These are phyloP conservation scores for Metschnikowia picachoensis DNA, from an alignment of 805 yeast genomes.

Conservation along the genomic window DNA sequence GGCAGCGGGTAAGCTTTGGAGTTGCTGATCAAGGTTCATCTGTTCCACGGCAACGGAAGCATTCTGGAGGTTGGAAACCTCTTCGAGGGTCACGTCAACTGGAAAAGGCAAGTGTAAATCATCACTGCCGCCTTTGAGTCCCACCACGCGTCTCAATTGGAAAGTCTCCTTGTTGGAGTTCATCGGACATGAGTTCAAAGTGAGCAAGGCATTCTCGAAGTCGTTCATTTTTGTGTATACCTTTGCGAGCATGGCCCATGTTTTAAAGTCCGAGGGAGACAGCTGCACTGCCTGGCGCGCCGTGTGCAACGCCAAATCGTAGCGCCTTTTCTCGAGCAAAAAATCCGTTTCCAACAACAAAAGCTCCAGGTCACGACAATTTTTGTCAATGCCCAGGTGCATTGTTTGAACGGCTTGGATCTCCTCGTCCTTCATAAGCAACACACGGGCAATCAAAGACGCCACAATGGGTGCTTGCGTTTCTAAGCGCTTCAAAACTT, in stretches of 20 bases:
- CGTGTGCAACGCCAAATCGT: conserved; percentile 54
- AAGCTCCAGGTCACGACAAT: conserved; percentile 54
- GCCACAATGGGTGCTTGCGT: conserved; percentile 53
- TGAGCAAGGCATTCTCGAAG: conserved; percentile 66
- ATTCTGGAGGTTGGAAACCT: conserved; percentile 65
- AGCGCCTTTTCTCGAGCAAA: conserved; percentile 48
- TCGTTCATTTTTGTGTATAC: conserved; percentile 61
- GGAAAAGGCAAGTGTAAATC: conserved; percentile 75
- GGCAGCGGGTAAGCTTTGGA: conserved; percentile 64
- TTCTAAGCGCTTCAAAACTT: conserved; percentile 51
- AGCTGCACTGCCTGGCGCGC: conserved; percentile 65
- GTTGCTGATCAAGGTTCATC: conserved; percentile 55
- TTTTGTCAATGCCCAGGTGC: conserved; percentile 44
- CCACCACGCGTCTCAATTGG: conserved; percentile 55
- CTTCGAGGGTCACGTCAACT: conserved; percentile 64
- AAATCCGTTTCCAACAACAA: conserved; percentile 56
- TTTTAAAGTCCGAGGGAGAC: conserved; percentile 69
- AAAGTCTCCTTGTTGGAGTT: conserved; percentile 67
- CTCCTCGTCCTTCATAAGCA: conserved; percentile 54
- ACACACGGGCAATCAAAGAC: conserved; percentile 51
- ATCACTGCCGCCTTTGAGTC: conserved; percentile 44
- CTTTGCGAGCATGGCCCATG: conserved; percentile 68
- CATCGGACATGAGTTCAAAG: conserved; percentile 81
- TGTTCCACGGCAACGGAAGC: conserved; percentile 64
- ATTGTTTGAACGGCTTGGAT: conserved; percentile 52